phyloP scores from a whole-genome alignment of 2,329 filamentous ascomycete genomes.

The Trichoderma lentiforme region DNA sequence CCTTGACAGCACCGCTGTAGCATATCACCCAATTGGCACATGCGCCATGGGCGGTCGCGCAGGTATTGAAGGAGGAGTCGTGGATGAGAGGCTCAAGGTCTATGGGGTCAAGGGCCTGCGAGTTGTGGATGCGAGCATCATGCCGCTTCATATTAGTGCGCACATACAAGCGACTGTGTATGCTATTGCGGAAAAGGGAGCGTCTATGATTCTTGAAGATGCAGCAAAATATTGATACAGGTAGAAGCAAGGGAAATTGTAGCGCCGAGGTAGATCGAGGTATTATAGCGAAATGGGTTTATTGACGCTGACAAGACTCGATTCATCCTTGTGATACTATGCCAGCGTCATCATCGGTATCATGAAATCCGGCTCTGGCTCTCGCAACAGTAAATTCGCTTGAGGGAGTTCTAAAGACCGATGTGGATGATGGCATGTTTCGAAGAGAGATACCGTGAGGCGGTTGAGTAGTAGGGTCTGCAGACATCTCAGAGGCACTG shows the following conservation, averaged over 20 bases:
- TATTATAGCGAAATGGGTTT: neutral
- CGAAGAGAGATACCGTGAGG: conserved; percentile 16
- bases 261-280: neutral
- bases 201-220: conserved; percentile 31
- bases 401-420: conserved; percentile 18
- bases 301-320: neutral
- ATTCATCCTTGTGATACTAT: neutral
- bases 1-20: conserved; percentile 29
- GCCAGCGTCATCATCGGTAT: neutral
- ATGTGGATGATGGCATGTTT: conserved; percentile 17
- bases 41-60: conserved; percentile 33
- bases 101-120: conserved; percentile 26
- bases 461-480: neutral
- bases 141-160: conserved; percentile 28
- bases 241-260: neutral
- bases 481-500: neutral
- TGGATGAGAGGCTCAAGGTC: conserved; percentile 27
- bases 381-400: conserved; percentile 7
- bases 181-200: conserved; percentile 34
- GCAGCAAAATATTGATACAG: neutral
- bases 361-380: conserved; percentile 1
- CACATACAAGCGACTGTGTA: conserved; percentile 31
- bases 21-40: conserved; percentile 41
- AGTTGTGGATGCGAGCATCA: conserved; percentile 27
- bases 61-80: conserved; percentile 31